Conservation (phyloP, 352 stramenopile species). For the Pythium oligandrum region DNA sequence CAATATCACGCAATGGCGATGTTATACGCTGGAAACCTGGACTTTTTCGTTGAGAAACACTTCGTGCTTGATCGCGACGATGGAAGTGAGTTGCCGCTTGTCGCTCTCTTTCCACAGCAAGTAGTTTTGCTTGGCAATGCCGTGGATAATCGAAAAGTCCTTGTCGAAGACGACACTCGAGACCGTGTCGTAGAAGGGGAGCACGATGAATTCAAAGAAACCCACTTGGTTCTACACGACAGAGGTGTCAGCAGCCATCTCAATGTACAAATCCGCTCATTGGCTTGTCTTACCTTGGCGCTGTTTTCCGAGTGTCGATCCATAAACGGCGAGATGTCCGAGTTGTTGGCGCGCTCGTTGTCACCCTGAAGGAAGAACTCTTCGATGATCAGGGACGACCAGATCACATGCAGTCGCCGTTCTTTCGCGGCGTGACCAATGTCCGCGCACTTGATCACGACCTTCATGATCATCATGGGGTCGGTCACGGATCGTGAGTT, state of each 20-base stretch:
- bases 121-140: constrained; percentile 81
- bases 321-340: constrained; percentile 91
- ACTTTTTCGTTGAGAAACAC: constrained; percentile 72
- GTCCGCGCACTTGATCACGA: constrained; percentile 89
- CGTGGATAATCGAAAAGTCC: constrained; percentile 66
- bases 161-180: constrained; percentile 71
- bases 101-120: constrained; percentile 83
- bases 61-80: constrained; percentile 74
- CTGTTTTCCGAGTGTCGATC: constrained; percentile 86
- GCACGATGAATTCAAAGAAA: constrained; percentile 84
- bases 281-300: constrained; percentile 46
- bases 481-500: constrained; percentile 38
- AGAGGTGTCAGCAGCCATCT: constrained; percentile 11
- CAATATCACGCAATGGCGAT: too few species aligned
- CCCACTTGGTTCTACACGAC: constrained; percentile 70
- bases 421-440: constrained; percentile 91
- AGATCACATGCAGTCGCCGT: constrained; percentile 81
- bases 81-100: constrained; percentile 71
- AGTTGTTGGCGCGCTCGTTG: constrained; percentile 84
- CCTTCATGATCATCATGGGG: constrained; percentile 86
- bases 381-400: constrained; percentile 90
- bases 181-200: constrained; percentile 78
- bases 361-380: constrained; percentile 96
- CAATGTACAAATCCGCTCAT: constrained; percentile 5
- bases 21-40: constrained; percentile 24